phyloP scores from a whole-genome alignment of 2,329 filamentous ascomycete genomes.

The Aspergillus bombycis region DNA sequence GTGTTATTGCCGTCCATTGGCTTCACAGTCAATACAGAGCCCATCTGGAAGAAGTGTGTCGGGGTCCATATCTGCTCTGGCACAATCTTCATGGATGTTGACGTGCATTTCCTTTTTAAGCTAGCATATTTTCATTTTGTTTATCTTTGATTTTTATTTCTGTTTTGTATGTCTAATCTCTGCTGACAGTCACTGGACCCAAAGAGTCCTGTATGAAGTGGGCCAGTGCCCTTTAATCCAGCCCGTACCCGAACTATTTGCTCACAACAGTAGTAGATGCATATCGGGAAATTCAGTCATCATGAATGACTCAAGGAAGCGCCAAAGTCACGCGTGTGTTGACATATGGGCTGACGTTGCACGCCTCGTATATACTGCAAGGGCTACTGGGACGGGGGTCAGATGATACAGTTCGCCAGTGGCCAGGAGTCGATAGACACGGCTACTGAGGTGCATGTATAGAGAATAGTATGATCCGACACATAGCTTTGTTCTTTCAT shows the following conservation, averaged over 20 bases:
- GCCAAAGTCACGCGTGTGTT: not conserved
- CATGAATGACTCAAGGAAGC: not conserved
- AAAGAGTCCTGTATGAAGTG: not conserved
- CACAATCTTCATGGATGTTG: not conserved
- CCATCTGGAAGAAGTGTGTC: not conserved
- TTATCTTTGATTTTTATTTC: not conserved
- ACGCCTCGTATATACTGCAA: not conserved
- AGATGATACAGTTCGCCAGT: not conserved
- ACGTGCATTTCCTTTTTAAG: not conserved
- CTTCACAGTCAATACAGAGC: not conserved
- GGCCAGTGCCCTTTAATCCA: not conserved
- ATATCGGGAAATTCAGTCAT: not conserved
- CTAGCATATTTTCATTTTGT: not conserved
- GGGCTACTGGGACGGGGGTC: not conserved
- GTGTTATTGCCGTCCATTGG: not conserved
- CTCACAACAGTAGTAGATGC: not conserved
- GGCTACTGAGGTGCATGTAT: not conserved
- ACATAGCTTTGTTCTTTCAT: not conserved
- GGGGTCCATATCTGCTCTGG: not conserved
- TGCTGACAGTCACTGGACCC: not conserved
- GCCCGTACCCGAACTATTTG: not conserved
- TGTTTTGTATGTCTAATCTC: not conserved
- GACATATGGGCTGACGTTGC: slow-evolving; percentile 1
- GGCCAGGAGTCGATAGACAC: not conserved
- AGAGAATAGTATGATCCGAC: not conserved